Percentiles rank a stretch among this genome's conserved stretches.
phyloP scores from a whole-genome alignment of 352 stramenopile genomes.

The Pythium graminicola region DNA sequence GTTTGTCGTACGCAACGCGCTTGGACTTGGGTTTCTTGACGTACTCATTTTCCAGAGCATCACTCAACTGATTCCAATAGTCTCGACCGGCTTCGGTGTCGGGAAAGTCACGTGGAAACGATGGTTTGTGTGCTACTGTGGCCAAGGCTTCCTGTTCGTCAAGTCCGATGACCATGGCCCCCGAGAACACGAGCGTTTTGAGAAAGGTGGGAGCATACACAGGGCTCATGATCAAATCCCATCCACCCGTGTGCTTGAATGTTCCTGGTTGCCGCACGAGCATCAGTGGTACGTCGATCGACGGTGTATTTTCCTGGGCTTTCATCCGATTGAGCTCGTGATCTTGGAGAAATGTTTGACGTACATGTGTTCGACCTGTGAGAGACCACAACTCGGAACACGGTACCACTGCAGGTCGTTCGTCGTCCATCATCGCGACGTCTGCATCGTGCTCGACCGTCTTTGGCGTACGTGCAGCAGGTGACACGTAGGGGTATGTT shows the following conservation, averaged over 20 bases:
- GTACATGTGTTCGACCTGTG: constrained; percentile 31
- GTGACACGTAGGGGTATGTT: constrained; percentile 29
- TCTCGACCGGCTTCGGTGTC: constrained; percentile 46
- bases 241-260: constrained; percentile 54
- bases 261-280: constrained; percentile 29
- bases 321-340: constrained; percentile 42
- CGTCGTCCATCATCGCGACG: not conserved
- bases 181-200: constrained; percentile 56
- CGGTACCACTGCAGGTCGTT: not conserved
- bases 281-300: constrained; percentile 32
- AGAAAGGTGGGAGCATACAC: constrained; percentile 40
- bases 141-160: constrained; percentile 58
- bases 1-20: constrained; percentile 56
- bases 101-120: constrained; percentile 74
- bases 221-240: constrained; percentile 54
- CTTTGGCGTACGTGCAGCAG: not conserved
- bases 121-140: constrained; percentile 44
- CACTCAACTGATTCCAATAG: constrained; percentile 46
- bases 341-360: constrained; percentile 39
- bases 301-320: not conserved
- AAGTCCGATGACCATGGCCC: constrained; percentile 61
- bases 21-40: constrained; percentile 63
- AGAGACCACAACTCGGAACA: constrained; percentile 57
- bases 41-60: constrained; percentile 22
- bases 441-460: not conserved